phyloP scores from a whole-genome alignment of 1,139 yeast species.

The Protomyces macrosporus region DNA sequence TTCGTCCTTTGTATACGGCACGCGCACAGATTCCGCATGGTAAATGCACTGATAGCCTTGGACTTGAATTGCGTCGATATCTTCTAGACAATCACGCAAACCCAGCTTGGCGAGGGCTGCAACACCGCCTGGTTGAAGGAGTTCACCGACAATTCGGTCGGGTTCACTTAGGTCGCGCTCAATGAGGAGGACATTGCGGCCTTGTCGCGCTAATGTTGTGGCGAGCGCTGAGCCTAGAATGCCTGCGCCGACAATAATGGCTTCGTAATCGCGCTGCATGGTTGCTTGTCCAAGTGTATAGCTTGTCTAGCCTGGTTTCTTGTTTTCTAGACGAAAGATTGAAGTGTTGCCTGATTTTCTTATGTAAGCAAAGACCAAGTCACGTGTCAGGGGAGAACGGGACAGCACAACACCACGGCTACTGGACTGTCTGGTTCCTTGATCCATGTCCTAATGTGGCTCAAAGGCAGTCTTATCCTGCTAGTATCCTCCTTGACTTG shows the following conservation, averaged over 20 bases:
- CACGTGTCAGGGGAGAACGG: neutral
- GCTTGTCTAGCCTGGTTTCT: too few relatives aligned
- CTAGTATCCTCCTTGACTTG: neutral
- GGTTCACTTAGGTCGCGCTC: slow-evolving; percentile 92
- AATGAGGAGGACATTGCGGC: slow-evolving; percentile 56
- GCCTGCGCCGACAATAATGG: slow-evolving; percentile 85
- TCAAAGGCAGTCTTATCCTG: neutral
- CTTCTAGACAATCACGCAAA: slow-evolving; percentile 67
- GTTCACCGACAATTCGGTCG: slow-evolving; percentile 93
- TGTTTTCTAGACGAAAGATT: neutral
- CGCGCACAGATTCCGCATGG: slow-evolving; percentile 50
- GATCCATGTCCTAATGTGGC: neutral
- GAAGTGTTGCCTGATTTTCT: neutral
- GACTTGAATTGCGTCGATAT: slow-evolving; percentile 72
- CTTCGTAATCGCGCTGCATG: slow-evolving; percentile 45
- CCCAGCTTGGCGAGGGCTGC: slow-evolving; percentile 77
- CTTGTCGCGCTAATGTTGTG: slow-evolving; percentile 82
- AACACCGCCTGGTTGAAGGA: slow-evolving; percentile 92
- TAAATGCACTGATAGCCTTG: slow-evolving; percentile 77
- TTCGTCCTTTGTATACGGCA: slow-evolving; percentile 59
- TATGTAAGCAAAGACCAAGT: neutral
- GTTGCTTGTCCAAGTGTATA: too few relatives aligned
- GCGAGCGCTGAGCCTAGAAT: slow-evolving; percentile 94
- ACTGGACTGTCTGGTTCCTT: neutral
- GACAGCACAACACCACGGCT: neutral